A percentile compares a stretch with the other conserved stretches of the same genome.
Conservation (phyloP, 2,329 filamentous ascomycete genomes). For the Gaeumannomyces sp. region DNA sequence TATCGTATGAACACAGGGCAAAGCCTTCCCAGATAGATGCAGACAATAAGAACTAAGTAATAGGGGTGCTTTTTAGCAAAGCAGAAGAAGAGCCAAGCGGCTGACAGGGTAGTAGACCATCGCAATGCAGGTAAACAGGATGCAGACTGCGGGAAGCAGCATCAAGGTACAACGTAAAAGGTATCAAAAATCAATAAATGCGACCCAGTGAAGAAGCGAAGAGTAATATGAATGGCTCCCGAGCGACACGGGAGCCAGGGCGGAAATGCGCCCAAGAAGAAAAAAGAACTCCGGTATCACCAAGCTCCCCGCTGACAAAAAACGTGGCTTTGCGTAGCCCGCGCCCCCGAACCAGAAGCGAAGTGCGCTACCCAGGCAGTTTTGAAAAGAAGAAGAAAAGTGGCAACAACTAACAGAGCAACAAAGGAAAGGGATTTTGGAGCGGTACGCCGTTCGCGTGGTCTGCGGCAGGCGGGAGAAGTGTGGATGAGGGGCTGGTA, state of each 20-base stretch:
- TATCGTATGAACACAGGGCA: too few relatives aligned
- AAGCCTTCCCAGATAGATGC: too few relatives aligned
- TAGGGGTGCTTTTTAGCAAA: too few relatives aligned
- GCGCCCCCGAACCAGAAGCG: neutral
- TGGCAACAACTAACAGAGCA: neutral
- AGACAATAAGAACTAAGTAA: too few relatives aligned
- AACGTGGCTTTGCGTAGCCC: neutral
- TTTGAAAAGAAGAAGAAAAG: too few relatives aligned
- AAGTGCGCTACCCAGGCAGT: neutral
- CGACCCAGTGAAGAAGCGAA: neutral
- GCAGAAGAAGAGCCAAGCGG: too few relatives aligned
- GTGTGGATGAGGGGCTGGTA: too few relatives aligned
- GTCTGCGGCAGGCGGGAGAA: neutral
- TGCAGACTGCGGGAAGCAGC: neutral
- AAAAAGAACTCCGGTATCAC: neutral
- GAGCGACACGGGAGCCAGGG: neutral
- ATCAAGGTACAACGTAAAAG: neutral
- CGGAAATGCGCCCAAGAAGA: neutral
- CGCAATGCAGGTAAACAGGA: neutral
- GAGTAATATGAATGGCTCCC: neutral
- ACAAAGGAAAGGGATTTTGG: neutral
- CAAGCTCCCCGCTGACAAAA: neutral
- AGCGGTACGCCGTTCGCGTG: neutral
- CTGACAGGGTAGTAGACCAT: neutral
- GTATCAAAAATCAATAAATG: constrained; percentile 1